Conservation (phyloP, 129 eudicot species). For the Cynara cardunculus region DNA sequence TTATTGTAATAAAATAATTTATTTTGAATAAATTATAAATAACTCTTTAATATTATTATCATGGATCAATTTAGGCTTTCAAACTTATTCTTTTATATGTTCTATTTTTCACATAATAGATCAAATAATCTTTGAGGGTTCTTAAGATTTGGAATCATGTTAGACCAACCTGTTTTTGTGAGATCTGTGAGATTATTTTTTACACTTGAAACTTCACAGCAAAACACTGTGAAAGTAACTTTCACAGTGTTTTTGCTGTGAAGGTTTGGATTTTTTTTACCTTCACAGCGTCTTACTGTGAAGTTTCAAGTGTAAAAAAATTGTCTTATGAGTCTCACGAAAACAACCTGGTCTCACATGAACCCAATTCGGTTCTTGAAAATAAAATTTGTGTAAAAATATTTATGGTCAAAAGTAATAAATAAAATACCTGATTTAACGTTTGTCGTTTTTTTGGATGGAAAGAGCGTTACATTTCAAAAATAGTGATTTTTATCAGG, state of each 20-base stretch:
- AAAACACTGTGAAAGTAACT: too few species aligned
- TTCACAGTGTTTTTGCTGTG: too few species aligned
- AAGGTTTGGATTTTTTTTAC: too few species aligned
- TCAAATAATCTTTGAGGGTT: not conserved
- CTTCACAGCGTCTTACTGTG: too few species aligned
- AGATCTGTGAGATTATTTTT: too few species aligned
- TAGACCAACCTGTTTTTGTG: too few species aligned
- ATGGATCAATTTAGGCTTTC: not conserved
- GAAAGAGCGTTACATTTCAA: not conserved
- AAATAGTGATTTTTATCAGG: not conserved
- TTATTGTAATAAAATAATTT: not conserved
- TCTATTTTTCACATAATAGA: not conserved
- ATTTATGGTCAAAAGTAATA: conserved; percentile 6
- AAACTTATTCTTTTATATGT: not conserved
- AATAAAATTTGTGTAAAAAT: not conserved
- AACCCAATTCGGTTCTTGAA: not conserved
- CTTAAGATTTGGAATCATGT: too few species aligned
- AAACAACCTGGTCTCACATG: too few species aligned
- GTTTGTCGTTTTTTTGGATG: not conserved
- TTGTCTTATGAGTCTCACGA: too few species aligned
- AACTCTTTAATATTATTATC: not conserved
- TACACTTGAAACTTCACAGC: too few species aligned
- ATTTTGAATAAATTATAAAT: too few species aligned
- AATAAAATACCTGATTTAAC: not conserved
- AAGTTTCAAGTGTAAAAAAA: too few species aligned